Evolutionary conservation across 768 basidiomycete genomes (phyloP).

Genomic region (Pholiota conissans): DNA sequence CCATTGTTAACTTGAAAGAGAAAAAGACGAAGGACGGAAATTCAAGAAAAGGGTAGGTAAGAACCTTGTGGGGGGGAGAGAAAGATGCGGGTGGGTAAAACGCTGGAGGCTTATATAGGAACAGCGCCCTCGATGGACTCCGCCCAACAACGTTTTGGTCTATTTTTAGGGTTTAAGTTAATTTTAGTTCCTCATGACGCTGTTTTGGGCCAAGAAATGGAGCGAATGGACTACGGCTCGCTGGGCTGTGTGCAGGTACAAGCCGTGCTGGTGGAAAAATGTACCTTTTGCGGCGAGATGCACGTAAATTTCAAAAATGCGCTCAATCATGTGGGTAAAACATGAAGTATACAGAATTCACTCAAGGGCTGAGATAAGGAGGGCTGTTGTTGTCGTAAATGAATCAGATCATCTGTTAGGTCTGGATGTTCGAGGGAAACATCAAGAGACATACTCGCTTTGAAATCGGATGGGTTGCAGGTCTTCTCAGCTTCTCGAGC

Average conservation of each 20-base stretch:
- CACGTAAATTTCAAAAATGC: not conserved
- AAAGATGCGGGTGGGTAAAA: slow-evolving; percentile 4
- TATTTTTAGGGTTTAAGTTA: slow-evolving; percentile 11
- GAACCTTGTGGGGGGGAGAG: slow-evolving; percentile 4
- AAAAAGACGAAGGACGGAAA: not conserved
- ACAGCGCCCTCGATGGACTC: slow-evolving; percentile 1
- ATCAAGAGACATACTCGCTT: no score
- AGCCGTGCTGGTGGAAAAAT: not conserved
- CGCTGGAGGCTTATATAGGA: slow-evolving; percentile 9
- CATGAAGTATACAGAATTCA: not conserved
- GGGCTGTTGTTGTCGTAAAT: no score
- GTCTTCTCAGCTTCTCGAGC: not conserved
- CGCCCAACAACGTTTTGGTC: slow-evolving; percentile 8
- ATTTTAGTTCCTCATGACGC: not conserved
- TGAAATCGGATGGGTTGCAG: no score
- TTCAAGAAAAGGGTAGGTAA: not conserved
- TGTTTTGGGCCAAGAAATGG: not conserved
- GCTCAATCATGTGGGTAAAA: no score
- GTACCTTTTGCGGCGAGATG: not conserved
- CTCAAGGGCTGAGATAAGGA: no score
- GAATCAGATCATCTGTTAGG: no score
- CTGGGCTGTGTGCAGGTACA: not conserved
- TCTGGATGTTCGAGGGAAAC: no score
- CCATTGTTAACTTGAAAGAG: slow-evolving; percentile 6
- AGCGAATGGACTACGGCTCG: not conserved